These are phyloP conservation scores for Saururus chinensis DNA, from an alignment of 164 flowering plant genomes.

Conservation along the genomic window DNA sequence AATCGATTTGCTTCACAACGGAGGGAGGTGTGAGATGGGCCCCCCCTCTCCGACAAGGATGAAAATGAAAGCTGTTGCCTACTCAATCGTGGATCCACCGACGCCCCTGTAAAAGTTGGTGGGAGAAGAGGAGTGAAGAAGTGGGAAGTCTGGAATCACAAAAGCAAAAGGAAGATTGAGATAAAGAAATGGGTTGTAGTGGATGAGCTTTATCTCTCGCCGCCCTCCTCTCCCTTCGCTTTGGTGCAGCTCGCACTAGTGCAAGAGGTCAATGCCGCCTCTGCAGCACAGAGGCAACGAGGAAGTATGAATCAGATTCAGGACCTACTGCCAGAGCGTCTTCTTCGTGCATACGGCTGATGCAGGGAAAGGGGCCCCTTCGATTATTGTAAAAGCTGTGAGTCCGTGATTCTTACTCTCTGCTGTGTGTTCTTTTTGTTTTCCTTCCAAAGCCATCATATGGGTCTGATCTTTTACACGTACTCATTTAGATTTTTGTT, in stretches of 20 bases:
- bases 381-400: not conserved
- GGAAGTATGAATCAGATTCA: not conserved
- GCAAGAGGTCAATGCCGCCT: not conserved
- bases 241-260: not conserved
- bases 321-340: not conserved
- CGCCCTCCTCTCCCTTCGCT: not conserved
- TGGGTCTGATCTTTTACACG: no score
- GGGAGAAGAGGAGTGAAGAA: no score
- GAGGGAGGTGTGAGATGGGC: no score
- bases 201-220: constrained; percentile 2
- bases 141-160: not conserved
- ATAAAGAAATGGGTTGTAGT: not conserved
- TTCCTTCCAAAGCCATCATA: no score
- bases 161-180: not conserved
- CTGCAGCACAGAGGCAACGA: not conserved
- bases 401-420: not conserved
- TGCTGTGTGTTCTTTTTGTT: no score
- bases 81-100: not conserved
- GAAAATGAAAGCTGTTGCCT: no score
- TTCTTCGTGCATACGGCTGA: constrained; percentile 1
- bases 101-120: not conserved
- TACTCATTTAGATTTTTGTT: no score
- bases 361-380: not conserved
- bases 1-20: no score
- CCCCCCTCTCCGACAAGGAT: no score